phyloP scores from a whole-genome alignment of 345 rosid species.

The Populus pruinosa region DNA sequence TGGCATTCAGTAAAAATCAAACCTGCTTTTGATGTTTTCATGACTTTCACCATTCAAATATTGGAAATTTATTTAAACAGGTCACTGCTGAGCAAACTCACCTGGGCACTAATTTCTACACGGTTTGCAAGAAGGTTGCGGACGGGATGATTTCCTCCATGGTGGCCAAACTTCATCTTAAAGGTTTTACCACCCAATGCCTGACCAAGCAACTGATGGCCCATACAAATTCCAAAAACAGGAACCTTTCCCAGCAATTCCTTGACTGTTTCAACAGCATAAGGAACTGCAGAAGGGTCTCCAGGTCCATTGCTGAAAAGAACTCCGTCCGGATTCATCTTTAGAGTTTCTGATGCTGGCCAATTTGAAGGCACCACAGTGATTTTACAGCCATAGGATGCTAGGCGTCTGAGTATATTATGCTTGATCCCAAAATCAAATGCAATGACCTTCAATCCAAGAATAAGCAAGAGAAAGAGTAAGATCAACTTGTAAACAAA shows the following conservation, averaged over 20 bases:
- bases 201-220: conserved; percentile 93
- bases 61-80: neutral
- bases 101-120: conserved; percentile 99
- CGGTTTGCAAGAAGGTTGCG: conserved; percentile 55
- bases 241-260: conserved; percentile 80
- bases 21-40: neutral
- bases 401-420: conserved; percentile 75
- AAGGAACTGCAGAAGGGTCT: conserved; percentile 95
- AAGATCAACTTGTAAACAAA: conserved; percentile 14
- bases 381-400: conserved; percentile 83
- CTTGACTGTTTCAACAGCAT: conserved; percentile 83
- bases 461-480: conserved; percentile 2
- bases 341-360: conserved; percentile 79
- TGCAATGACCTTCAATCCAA: conserved; percentile 60
- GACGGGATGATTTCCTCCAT: conserved; percentile 96
- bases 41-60: neutral
- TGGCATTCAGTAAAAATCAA: neutral
- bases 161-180: conserved; percentile 98
- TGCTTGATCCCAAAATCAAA: conserved; percentile 97
- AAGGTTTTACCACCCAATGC: conserved; percentile 94
- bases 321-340: conserved; percentile 88
- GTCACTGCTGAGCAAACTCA: conserved; percentile 12
- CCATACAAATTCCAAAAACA: conserved; percentile 98
- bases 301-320: conserved; percentile 99
- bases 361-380: conserved; percentile 86